These are phyloP conservation scores for Yamadazyma friedrichii DNA, from an alignment of 1,139 yeast species.

Conservation along the genomic window DNA sequence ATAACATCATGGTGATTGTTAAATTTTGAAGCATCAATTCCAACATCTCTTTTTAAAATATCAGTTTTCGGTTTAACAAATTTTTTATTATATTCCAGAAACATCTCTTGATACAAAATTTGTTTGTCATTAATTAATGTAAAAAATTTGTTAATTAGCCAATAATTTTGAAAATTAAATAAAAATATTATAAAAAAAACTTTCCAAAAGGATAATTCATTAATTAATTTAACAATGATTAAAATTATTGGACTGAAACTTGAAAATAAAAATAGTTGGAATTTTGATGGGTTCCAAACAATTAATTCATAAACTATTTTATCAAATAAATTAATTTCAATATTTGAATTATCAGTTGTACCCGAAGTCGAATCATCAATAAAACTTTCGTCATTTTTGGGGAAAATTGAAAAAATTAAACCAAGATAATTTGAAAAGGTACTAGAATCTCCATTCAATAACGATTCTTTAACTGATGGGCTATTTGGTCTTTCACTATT, in stretches of 20 bases:
- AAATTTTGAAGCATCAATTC: slow-evolving; percentile 59
- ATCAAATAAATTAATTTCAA: slow-evolving; percentile 18
- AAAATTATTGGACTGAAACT: slow-evolving; percentile 59
- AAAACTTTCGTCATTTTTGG: slow-evolving; percentile 16
- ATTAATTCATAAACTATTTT: slow-evolving; percentile 51
- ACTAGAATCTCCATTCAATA: slow-evolving; percentile 15
- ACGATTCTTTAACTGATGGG: slow-evolving; percentile 32
- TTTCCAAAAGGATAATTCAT: slow-evolving; percentile 36
- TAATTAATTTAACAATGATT: slow-evolving; percentile 33
- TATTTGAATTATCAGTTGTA: slow-evolving; percentile 14
- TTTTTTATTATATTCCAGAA: slow-evolving; percentile 63
- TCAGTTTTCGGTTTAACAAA: slow-evolving; percentile 63
- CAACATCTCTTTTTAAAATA: slow-evolving; percentile 57
- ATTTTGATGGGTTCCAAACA: slow-evolving; percentile 61
- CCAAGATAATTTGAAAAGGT: slow-evolving; percentile 6
- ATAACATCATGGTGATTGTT: slow-evolving; percentile 24
- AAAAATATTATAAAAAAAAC: slow-evolving; percentile 34
- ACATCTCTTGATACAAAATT: slow-evolving; percentile 58
- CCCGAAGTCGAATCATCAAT: slow-evolving; percentile 13
- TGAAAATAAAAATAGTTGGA: slow-evolving; percentile 45
- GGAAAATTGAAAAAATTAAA: slow-evolving; percentile 8
- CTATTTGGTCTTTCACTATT: slow-evolving; percentile 28
- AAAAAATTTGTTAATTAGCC: slow-evolving; percentile 45
- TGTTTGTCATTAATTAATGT: slow-evolving; percentile 57
- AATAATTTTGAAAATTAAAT: slow-evolving; percentile 39